These are phyloP conservation scores for Dactylellina haptotyla DNA, from an alignment of 2,329 filamentous ascomycete species.

Conservation along the genomic window DNA sequence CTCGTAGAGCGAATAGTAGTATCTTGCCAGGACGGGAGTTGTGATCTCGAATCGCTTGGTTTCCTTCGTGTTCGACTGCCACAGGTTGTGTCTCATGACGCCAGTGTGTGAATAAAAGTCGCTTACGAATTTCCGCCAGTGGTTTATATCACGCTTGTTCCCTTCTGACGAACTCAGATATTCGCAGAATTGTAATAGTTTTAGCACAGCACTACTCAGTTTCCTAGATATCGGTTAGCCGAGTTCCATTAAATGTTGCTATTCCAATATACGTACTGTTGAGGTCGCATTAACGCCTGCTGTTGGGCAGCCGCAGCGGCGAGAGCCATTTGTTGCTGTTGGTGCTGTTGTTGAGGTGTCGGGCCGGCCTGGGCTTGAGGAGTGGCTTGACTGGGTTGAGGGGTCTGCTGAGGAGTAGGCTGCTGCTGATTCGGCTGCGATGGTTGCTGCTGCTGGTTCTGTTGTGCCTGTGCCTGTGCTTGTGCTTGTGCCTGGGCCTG, in stretches of 20 bases:
- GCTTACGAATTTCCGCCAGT: conserved; percentile 82
- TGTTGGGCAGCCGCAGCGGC: conserved; percentile 58
- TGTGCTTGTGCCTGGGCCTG: conserved; percentile 14
- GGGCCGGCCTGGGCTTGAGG: conserved; percentile 60
- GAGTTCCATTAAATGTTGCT: conserved; percentile 55
- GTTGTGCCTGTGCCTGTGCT: conserved; percentile 20
- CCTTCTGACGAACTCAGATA: conserved; percentile 70
- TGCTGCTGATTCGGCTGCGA: conserved; percentile 60
- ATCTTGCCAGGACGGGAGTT: conserved; percentile 82
- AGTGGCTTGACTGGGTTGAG: conserved; percentile 59
- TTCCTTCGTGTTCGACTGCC: conserved; percentile 66
- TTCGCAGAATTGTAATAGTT: conserved; percentile 72
- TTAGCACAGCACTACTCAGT: conserved; percentile 69
- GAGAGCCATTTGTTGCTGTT: conserved; percentile 60
- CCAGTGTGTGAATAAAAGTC: conserved; percentile 83
- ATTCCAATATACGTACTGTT: conserved; percentile 61
- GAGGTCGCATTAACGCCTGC: conserved; percentile 61
- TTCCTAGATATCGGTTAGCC: conserved; percentile 61
- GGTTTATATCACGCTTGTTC: conserved; percentile 69
- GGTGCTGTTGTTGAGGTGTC: conserved; percentile 60
- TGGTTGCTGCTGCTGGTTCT: conserved; percentile 14
- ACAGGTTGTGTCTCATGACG: conserved; percentile 78
- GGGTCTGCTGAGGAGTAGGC: conserved; percentile 59
- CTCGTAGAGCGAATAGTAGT: conserved; percentile 88
- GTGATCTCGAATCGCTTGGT: conserved; percentile 89